Conservation (phyloP, 352 stramenopile species). For the Pythium brachiatum region DNA sequence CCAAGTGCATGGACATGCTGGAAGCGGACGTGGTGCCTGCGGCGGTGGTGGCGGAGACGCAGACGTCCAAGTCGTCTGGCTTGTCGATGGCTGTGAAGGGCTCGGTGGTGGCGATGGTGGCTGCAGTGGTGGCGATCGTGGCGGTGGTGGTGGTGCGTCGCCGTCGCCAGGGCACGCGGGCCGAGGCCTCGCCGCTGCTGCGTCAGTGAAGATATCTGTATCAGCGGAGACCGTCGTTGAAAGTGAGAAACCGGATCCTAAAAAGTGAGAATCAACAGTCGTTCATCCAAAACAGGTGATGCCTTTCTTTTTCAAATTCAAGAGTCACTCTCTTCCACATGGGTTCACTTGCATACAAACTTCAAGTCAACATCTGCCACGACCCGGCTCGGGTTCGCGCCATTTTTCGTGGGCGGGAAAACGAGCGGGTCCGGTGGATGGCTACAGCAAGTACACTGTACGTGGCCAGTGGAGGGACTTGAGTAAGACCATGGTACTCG, state of each 20-base stretch:
- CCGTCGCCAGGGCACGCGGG: background rate
- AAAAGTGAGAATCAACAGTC: background rate
- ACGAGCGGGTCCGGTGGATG: background rate
- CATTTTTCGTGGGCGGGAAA: background rate
- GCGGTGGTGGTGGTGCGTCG: background rate
- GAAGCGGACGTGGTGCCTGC: conserved; percentile 2
- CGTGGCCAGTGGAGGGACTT: background rate
- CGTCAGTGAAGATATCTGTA: background rate
- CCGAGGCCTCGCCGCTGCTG: conserved; percentile 6
- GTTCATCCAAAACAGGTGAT: background rate
- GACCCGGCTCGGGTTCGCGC: background rate
- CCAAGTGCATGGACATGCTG: conserved; percentile 50
- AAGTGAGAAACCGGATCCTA: background rate
- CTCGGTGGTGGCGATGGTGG: background rate
- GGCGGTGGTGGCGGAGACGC: background rate
- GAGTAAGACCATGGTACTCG: background rate
- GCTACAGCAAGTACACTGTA: too few relatives aligned
- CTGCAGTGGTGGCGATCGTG: background rate
- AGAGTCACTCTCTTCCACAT: background rate
- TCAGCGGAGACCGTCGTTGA: background rate
- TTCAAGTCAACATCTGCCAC: too few relatives aligned
- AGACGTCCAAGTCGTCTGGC: background rate
- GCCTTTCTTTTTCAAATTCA: background rate
- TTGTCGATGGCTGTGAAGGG: background rate
- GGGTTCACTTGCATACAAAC: too few relatives aligned